These are phyloP conservation scores for Tubosaeta brunneosetosa DNA, from an alignment of 768 basidiomycete genomes.

Conservation along the genomic window DNA sequence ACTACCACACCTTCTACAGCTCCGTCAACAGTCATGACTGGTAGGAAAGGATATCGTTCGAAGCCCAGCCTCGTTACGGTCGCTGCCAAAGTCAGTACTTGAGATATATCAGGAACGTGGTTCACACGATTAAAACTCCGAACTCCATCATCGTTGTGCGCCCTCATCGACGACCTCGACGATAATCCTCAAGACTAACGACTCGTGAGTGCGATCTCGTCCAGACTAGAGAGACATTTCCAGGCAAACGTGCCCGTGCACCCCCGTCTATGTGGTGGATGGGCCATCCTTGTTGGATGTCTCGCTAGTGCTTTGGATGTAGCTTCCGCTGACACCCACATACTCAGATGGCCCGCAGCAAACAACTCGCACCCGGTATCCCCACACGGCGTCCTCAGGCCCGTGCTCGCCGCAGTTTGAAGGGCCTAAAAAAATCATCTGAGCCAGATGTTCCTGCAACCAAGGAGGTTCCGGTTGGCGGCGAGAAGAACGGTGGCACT, in stretches of 20 bases:
- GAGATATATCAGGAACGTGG: constrained; percentile 10
- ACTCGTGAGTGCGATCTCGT: constrained; percentile 35
- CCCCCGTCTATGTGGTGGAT: constrained; percentile 1
- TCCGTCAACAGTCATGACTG: constrained; percentile 19
- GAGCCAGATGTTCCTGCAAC: constrained; percentile 57
- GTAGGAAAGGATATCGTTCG: constrained; percentile 20
- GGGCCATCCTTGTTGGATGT: constrained; percentile 32
- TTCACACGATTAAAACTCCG: constrained; percentile 28
- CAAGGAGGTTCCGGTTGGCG: constrained; percentile 79
- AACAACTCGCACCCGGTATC: constrained; percentile 77
- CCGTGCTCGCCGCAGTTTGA: constrained; percentile 73
- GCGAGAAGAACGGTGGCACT: constrained; percentile 86
- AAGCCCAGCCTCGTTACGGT: too few relatives aligned
- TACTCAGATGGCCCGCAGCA: constrained; percentile 77
- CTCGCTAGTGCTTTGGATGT: constrained; percentile 32
- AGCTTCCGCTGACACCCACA: constrained; percentile 15
- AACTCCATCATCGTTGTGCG: constrained; percentile 7
- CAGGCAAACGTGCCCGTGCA: background rate
- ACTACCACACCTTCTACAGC: constrained; percentile 22
- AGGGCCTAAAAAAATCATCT: constrained; percentile 77
- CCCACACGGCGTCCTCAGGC: constrained; percentile 81
- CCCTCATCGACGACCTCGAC: constrained; percentile 27
- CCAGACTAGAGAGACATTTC: constrained; percentile 6
- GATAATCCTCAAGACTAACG: constrained; percentile 42
- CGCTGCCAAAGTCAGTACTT: too few relatives aligned